Conservation (phyloP, 2,329 filamentous ascomycete genomes). For the Neospermospora avenae region DNA sequence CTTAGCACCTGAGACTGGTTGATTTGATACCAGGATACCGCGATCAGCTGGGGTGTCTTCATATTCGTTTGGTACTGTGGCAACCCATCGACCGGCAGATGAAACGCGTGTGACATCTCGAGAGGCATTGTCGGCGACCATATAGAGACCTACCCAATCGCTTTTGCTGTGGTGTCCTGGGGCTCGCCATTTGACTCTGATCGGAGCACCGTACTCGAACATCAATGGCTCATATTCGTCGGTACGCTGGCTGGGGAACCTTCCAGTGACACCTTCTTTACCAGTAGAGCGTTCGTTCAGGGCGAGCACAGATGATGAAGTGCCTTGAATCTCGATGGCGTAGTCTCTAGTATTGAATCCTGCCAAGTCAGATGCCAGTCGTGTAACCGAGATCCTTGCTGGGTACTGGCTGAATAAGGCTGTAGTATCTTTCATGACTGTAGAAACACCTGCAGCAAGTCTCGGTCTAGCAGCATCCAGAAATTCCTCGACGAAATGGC, state of each 20-base stretch:
- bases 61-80: constrained; percentile 72
- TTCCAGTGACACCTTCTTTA: constrained; percentile 69
- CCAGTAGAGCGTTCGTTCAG: constrained; percentile 61
- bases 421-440: constrained; percentile 82
- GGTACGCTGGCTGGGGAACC: constrained; percentile 59
- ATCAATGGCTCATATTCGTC: constrained; percentile 68
- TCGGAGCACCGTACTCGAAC: constrained; percentile 86
- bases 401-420: constrained; percentile 88
- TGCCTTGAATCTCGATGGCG: constrained; percentile 69
- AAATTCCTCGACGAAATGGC: constrained; percentile 88
- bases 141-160: constrained; percentile 96
- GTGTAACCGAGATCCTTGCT: constrained; percentile 77
- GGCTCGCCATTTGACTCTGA: constrained; percentile 87
- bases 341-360: constrained; percentile 80
- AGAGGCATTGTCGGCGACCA: constrained; percentile 89
- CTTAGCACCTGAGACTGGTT: constrained; percentile 46
- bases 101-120: constrained; percentile 80
- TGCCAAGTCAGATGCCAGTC: constrained; percentile 74
- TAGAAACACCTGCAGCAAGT: constrained; percentile 79
- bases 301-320: constrained; percentile 48
- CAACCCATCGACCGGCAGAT: constrained; percentile 85
- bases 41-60: constrained; percentile 72
- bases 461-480: constrained; percentile 82
- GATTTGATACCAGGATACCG: constrained; percentile 70
- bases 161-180: constrained; percentile 82